A percentile compares a stretch with the other conserved stretches of the same genome.
Conservation (phyloP, 257 asterid genomes). For the Solanum ossicruentum region DNA sequence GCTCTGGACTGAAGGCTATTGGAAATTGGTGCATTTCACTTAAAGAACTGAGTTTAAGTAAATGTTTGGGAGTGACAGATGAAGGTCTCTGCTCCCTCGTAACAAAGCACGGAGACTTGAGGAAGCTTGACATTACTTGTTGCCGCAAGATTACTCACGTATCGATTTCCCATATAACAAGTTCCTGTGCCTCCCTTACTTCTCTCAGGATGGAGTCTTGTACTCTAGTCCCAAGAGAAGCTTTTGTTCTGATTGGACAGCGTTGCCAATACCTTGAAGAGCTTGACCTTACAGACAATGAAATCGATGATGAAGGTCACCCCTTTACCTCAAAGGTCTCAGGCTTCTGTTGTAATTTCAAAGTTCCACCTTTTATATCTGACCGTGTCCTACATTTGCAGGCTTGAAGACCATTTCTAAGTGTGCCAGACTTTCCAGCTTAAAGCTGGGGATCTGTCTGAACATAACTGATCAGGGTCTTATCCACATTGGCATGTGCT, state of each 20-base stretch:
- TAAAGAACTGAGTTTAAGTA: conserved; percentile 64
- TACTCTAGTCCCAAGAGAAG: conserved; percentile 37
- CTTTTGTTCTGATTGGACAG: conserved; percentile 67
- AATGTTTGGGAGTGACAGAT: conserved; percentile 75
- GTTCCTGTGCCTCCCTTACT: conserved; percentile 52
- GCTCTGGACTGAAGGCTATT: conserved; percentile 71
- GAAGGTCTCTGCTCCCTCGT: conserved; percentile 73
- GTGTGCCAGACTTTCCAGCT: conserved; percentile 51
- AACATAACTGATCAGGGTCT: conserved; percentile 65
- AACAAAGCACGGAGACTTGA: conserved; percentile 49
- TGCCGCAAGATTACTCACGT: conserved; percentile 62
- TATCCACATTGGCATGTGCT: conserved; percentile 43
- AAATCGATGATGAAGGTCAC: conserved; percentile 77
- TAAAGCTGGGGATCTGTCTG: conserved; percentile 70
- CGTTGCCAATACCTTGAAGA: conserved; percentile 68
- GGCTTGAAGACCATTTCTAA: conserved; percentile 60
- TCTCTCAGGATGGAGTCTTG: conserved; percentile 91
- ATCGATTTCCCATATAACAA: conserved; percentile 55
- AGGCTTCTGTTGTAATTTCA: neutral
- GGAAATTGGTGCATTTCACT: conserved; percentile 62
- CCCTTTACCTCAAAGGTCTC: neutral
- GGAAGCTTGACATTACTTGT: conserved; percentile 75
- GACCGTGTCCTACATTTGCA: conserved; percentile 7
- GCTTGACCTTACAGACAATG: conserved; percentile 78
- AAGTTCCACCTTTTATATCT: neutral